Evolutionary conservation across 2,329 filamentous ascomycete species (phyloP).

Genomic region (Fusarium tanahbumbuense): DNA sequence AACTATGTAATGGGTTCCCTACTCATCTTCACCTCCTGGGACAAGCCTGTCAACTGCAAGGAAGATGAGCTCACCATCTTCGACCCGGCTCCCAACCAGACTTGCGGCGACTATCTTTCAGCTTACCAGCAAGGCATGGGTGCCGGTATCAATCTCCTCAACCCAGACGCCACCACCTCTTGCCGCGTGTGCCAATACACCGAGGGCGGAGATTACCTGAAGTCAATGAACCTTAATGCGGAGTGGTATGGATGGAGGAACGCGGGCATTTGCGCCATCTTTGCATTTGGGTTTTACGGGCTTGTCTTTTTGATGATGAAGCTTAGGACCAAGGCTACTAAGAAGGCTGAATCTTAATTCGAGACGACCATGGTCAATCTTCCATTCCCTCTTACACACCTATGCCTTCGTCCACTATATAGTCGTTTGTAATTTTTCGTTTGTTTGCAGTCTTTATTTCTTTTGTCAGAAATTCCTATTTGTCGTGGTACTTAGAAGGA

Average conservation of each 20-base stretch:
- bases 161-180: conserved; percentile 64
- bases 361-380: too few relatives aligned
- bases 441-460: too few relatives aligned
- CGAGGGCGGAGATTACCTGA: conserved; percentile 68
- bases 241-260: conserved; percentile 76
- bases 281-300: conserved; percentile 64
- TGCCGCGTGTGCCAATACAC: conserved; percentile 73
- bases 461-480: too few relatives aligned
- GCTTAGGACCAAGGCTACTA: conserved; percentile 60
- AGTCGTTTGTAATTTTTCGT: too few relatives aligned
- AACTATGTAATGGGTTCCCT: conserved; percentile 70
- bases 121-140: conserved; percentile 56
- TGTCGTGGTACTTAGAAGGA: too few relatives aligned
- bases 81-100: conserved; percentile 61
- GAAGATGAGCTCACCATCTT: conserved; percentile 64
- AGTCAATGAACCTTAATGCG: conserved; percentile 67
- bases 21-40: conserved; percentile 64
- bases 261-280: conserved; percentile 68
- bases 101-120: conserved; percentile 68
- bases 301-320: conserved; percentile 61
- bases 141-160: conserved; percentile 63
- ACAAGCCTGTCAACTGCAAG: conserved; percentile 59
- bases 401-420: too few relatives aligned
- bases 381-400: too few relatives aligned
- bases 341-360: conserved; percentile 53